These are phyloP conservation scores for Uronychia setigera DNA, from an alignment of 73 alveolate genomes.

Conservation along the genomic window DNA sequence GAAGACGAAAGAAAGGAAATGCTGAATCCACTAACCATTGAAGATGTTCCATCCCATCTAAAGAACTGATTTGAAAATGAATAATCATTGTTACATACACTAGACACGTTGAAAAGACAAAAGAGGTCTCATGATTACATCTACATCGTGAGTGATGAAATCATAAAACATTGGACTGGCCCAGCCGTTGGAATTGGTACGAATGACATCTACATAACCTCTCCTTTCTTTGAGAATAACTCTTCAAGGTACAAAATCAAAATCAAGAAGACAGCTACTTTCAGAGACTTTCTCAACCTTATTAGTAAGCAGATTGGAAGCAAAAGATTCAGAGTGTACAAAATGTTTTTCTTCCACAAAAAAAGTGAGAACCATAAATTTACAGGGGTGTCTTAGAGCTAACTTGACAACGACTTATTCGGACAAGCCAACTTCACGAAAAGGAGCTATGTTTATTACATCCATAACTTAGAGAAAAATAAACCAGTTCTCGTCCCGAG, in stretches of 20 bases:
- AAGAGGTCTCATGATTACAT: background rate
- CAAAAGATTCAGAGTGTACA: background rate
- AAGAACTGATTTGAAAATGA: background rate
- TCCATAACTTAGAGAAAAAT: no score
- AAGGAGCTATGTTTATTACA: background rate
- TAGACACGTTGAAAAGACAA: background rate
- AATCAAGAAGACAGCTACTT: background rate
- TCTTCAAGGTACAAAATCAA: background rate
- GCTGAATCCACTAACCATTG: background rate
- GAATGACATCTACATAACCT: background rate
- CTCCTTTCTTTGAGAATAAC: background rate
- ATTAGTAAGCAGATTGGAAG: background rate
- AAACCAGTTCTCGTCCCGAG: no score
- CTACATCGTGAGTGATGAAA: background rate
- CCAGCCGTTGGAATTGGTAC: background rate
- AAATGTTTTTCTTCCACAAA: background rate
- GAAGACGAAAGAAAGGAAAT: conserved; percentile 64
- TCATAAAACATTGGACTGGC: background rate
- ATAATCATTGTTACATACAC: background rate
- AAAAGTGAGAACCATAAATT: background rate
- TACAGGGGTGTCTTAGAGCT: no score
- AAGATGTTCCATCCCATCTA: background rate
- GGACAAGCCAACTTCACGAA: no score
- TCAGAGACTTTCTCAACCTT: background rate
- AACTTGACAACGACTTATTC: no score